Conservation (phyloP, 192 early-diverging fungal genomes). For the Podila verticillata region DNA sequence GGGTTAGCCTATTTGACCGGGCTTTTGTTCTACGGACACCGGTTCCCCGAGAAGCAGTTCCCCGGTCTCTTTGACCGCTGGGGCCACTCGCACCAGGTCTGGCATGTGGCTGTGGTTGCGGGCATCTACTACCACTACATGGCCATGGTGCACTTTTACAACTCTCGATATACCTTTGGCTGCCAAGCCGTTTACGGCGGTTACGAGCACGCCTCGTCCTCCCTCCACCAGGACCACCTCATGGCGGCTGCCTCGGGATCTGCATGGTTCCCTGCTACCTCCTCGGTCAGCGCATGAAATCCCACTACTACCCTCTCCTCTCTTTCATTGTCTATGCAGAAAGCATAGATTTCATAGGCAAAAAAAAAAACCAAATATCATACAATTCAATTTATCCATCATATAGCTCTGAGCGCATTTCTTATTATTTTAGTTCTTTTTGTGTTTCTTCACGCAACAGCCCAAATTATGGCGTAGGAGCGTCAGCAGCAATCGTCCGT, state of each 20-base stretch:
- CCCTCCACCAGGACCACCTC: not conserved
- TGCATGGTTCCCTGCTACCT: conserved; percentile 20
- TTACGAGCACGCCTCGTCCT: conserved; percentile 25
- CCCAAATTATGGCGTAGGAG: conserved; percentile 22
- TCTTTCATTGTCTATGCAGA: too few relatives aligned
- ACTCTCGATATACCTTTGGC: conserved; percentile 56
- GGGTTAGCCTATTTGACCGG: conserved; percentile 63
- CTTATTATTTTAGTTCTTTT: too few relatives aligned
- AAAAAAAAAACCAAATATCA: too few relatives aligned
- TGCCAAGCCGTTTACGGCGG: conserved; percentile 54
- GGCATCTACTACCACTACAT: conserved; percentile 72
- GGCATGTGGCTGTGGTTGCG: conserved; percentile 70
- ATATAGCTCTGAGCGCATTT: too few relatives aligned
- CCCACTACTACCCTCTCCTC: not conserved
- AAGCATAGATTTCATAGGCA: too few relatives aligned
- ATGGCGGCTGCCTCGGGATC: conserved; percentile 1
- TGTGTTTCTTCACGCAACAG: too few relatives aligned
- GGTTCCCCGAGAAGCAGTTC: conserved; percentile 69
- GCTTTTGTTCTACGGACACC: conserved; percentile 70
- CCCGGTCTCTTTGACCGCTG: conserved; percentile 68
- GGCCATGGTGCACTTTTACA: conserved; percentile 65
- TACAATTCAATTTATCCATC: too few relatives aligned
- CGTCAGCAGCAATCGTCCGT: conserved; percentile 21
- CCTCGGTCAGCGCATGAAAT: conserved; percentile 18
- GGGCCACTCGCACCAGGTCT: conserved; percentile 70